phyloP scores from a whole-genome alignment of 768 basidiomycete species.

The Chalciporus chontae region DNA sequence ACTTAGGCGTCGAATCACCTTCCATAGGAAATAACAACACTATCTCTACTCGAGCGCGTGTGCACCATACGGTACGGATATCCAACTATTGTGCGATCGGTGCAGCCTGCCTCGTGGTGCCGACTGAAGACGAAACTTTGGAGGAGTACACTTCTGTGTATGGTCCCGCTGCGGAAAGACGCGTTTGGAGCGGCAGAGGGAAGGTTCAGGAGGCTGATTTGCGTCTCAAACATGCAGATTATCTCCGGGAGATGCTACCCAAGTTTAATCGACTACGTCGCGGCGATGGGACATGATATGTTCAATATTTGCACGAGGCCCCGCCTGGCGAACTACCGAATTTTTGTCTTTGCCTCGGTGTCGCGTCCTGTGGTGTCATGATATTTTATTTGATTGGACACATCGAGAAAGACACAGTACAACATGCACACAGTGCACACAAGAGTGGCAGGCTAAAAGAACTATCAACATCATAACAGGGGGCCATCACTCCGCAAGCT shows the following conservation, averaged over 20 bases:
- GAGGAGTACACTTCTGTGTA: conserved; percentile 84
- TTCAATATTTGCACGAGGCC: no score
- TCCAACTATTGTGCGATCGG: conserved; percentile 81
- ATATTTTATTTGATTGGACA: no score
- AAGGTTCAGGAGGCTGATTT: conserved; percentile 81
- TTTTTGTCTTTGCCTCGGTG: no score
- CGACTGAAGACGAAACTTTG: conserved; percentile 72
- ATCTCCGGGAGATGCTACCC: conserved; percentile 86
- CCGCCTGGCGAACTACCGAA: no score
- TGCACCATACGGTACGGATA: conserved; percentile 79
- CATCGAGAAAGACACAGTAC: no score
- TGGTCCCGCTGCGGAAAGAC: conserved; percentile 68
- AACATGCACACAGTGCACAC: no score
- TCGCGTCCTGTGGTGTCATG: no score
- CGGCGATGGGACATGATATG: conserved; percentile 47
- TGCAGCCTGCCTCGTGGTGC: conserved; percentile 74
- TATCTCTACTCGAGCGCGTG: conserved; percentile 77
- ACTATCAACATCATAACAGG: neutral
- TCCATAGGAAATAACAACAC: conserved; percentile 84
- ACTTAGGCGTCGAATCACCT: conserved; percentile 79
- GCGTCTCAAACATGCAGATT: conserved; percentile 85
- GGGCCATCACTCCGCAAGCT: neutral
- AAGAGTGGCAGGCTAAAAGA: neutral
- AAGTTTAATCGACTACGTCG: conserved; percentile 79
- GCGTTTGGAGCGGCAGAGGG: conserved; percentile 84